phyloP scores from a whole-genome alignment of 768 basidiomycete species.

The Termitomyces heimii region DNA sequence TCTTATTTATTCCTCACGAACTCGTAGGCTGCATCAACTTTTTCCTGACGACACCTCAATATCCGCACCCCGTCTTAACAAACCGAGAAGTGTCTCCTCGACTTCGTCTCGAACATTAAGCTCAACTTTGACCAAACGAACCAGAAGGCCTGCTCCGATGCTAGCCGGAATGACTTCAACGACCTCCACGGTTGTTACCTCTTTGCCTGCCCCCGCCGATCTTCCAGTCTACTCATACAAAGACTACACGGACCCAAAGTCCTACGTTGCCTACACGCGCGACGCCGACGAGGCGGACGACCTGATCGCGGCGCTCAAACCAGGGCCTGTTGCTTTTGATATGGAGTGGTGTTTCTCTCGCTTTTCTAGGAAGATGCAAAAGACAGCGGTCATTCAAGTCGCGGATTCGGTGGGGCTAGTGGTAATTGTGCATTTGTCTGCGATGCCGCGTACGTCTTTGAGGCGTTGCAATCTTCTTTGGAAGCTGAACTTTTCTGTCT shows the following conservation, averaged over 20 bases:
- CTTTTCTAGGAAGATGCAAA: not conserved
- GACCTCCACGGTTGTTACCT: not conserved
- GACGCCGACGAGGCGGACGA: slow-evolving; percentile 26
- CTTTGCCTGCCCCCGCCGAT: not conserved
- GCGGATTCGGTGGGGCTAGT: slow-evolving; percentile 24
- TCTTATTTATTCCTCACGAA: not conserved
- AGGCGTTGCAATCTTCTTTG: not conserved
- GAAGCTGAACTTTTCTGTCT: not conserved
- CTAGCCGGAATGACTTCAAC: not conserved
- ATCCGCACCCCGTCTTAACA: not conserved
- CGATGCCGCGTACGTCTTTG: slow-evolving; percentile 22
- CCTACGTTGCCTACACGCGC: slow-evolving; percentile 21
- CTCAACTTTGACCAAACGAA: not conserved
- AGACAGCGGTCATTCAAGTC: slow-evolving; percentile 26
- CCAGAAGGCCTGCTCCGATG: not conserved
- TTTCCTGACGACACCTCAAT: not conserved
- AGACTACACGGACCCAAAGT: slow-evolving; percentile 18
- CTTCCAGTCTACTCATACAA: slow-evolving; percentile 25
- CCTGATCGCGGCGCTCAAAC: slow-evolving; percentile 18
- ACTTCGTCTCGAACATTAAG: not conserved
- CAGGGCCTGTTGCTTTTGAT: slow-evolving; percentile 28
- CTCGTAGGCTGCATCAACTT: not conserved
- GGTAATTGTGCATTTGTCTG: slow-evolving; percentile 24
- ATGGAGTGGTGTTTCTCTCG: slow-evolving; percentile 27
- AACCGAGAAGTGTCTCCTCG: not conserved